Evolutionary conservation across 2,329 filamentous ascomycete genomes (phyloP).

Genomic region (Diaporthe sp.): DNA sequence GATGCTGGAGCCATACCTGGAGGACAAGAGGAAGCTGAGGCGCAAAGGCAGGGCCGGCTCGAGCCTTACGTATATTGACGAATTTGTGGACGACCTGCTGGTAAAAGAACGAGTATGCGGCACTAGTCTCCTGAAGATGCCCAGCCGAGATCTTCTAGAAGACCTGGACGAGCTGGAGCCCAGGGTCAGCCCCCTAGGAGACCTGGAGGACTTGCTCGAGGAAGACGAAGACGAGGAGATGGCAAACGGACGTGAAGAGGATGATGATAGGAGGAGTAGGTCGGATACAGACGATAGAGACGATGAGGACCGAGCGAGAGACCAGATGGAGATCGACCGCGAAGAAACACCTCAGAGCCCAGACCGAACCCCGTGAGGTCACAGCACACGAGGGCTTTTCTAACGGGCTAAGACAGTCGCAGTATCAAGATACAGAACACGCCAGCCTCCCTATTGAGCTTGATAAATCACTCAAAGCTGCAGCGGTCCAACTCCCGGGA

Average conservation of each 20-base stretch:
- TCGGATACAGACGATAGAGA: conserved; percentile 41
- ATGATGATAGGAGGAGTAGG: conserved; percentile 44
- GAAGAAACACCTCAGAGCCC: conserved; percentile 38
- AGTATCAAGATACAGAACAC: neutral
- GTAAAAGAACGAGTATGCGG: conserved; percentile 91
- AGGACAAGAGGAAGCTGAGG: conserved; percentile 87
- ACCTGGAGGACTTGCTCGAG: conserved; percentile 79
- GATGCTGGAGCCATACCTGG: conserved; percentile 84
- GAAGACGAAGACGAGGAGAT: conserved; percentile 59
- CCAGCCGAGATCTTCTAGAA: conserved; percentile 84
- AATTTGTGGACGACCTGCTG: conserved; percentile 93
- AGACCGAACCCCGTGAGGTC: conserved; percentile 33
- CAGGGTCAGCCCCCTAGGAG: conserved; percentile 84
- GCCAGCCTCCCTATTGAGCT: neutral
- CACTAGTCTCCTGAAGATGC: conserved; percentile 93
- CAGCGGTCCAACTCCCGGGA: neutral
- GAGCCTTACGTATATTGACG: conserved; percentile 84
- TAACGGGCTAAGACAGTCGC: neutral
- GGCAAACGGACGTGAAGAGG: conserved; percentile 50
- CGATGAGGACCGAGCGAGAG: conserved; percentile 46
- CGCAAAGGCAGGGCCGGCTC: conserved; percentile 82
- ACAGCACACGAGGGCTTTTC: neutral
- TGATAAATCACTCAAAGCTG: neutral
- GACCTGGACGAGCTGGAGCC: conserved; percentile 91
- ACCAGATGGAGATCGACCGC: conserved; percentile 57